Base-by-base conservation (phyloP, 495 filamentous ascomycete genomes). In the Lasiosphaeria hispida region DNA sequence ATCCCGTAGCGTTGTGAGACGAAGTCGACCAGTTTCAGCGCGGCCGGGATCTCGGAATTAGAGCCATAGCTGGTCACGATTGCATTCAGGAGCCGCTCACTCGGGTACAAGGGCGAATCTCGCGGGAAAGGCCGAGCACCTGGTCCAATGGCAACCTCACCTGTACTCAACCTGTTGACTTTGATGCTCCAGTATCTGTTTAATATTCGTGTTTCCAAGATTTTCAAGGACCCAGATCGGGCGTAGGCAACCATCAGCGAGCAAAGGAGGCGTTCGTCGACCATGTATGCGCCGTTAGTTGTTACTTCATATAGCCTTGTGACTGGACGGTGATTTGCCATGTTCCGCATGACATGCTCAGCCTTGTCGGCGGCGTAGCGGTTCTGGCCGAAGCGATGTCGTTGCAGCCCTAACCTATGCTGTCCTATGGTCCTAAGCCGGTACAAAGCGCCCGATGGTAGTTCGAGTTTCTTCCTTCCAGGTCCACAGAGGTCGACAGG, bases 21-120 rank as follows among this genome's bases (percentile, higher is more conserved):
- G 38, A 62, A 48, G 42, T 71, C 64, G 19, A 72, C 55, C 13
- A 77, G 37, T 54, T 65, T 63, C 13, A 69, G 42, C 6, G 70
- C 72, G 23, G 56, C 15, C 1, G 45, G 18, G 9, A 75, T 68
- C 60, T 75, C 69, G 0, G 58, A 63, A 34, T 72, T 73, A n/a
- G 62, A 63, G 30, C 72, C 63, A 36, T 71, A 77, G 10, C 65
- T 50, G 45, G 69, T 64, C 14, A 75, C 70, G 33, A 75, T 44
- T 1, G 74, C 63, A 13, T 69, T 48, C 48, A 77, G 59, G 6
- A 74, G 65, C 30, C 53, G 63, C 33, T 37, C 14, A 19, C 65
- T 68, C 9, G 74, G 74, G 3, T 17, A 57, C 40, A 73, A 23
- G 5, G 58, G 59, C 0, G 57, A 60, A 11, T 48, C 57, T 0